These are phyloP conservation scores for Malassezia arunalokei DNA, from an alignment of 1,284 basidiomycete species.

Conservation along the genomic window DNA sequence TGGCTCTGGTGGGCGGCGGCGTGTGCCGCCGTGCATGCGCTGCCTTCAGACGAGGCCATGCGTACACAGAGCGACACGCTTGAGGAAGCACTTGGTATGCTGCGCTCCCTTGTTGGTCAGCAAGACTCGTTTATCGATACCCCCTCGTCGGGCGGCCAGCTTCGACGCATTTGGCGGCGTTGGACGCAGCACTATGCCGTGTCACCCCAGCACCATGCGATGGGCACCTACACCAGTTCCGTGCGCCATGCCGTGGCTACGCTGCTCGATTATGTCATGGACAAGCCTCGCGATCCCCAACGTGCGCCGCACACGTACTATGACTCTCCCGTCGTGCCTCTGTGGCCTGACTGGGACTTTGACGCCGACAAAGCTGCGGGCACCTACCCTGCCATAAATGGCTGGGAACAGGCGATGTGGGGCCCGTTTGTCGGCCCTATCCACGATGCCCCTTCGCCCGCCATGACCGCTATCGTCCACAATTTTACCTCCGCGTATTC, in stretches of 20 bases:
- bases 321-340: background rate
- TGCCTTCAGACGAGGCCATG: too few species aligned
- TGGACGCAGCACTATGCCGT: too few species aligned
- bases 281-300: background rate
- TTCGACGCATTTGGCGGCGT: too few species aligned
- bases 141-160: too few species aligned
- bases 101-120: background rate
- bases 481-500: background rate
- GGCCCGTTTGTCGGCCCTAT: slow-evolving; percentile 9
- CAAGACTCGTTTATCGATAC: too few species aligned
- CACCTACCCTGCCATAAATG: background rate
- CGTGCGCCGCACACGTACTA: slow-evolving; percentile 9
- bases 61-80: background rate
- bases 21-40: too few species aligned
- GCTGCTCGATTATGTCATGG: background rate
- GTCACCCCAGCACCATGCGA: background rate
- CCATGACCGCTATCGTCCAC: background rate
- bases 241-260: background rate
- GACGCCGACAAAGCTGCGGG: slow-evolving; percentile 3
- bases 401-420: slow-evolving; percentile 19
- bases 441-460: background rate
- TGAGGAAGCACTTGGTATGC: background rate
- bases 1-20: too few species aligned
- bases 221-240: background rate
- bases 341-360: slow-evolving; percentile 17